Conservation (phyloP, 805 yeast genomes). For the Lipomyces sp. region DNA sequence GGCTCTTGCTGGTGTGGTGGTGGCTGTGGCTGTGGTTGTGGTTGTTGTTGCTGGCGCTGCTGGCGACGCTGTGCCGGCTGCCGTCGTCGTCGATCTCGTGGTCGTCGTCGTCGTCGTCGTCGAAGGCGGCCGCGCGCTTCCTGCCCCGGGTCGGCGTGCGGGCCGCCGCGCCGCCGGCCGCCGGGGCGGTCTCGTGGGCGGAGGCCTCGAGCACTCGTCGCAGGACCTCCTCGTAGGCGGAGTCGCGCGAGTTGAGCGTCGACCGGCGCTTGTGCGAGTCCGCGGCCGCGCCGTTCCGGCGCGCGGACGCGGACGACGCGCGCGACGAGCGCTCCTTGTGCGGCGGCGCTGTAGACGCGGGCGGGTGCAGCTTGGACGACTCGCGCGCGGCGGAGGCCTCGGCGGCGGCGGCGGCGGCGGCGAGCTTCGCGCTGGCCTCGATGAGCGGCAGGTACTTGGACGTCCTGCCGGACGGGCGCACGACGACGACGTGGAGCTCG, state of each 20-base stretch:
- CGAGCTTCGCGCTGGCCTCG: constrained; percentile 28
- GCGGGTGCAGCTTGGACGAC: no score
- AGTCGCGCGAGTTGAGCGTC: constrained; percentile 37
- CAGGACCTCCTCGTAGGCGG: constrained; percentile 39
- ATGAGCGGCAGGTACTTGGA: constrained; percentile 49
- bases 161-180: background rate
- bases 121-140: constrained; percentile 22
- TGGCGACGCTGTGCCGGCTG: background rate
- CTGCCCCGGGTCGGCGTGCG: constrained; percentile 12
- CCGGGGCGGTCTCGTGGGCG: constrained; percentile 35
- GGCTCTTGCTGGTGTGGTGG: constrained; percentile 1
- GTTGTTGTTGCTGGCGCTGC: no score
- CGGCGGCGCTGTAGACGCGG: background rate
- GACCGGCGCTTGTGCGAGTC: constrained; percentile 34
- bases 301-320: background rate
- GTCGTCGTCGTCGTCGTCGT: constrained; percentile 26
- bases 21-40: background rate
- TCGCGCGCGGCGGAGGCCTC: background rate
- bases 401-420: constrained; percentile 4
- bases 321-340: background rate
- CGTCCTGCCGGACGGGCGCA: constrained; percentile 47
- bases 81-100: constrained; percentile 23
- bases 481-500: constrained; percentile 62
- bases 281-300: background rate
- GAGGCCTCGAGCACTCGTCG: constrained; percentile 44